Base-by-base conservation (phyloP, 768 basidiomycete genomes). In the Mycena pura region DNA sequence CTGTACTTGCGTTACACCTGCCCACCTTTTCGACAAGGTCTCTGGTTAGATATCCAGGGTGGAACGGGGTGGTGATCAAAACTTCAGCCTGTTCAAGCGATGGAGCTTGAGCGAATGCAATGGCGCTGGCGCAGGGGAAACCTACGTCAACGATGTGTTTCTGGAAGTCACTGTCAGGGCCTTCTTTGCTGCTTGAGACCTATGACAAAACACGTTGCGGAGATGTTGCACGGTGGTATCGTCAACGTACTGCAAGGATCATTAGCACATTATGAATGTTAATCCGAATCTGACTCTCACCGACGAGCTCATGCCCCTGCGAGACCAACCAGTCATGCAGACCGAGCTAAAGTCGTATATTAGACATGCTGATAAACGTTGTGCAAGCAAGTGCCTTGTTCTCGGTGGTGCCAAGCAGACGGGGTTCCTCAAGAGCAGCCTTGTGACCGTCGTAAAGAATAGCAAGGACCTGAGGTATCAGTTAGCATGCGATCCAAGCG, bases 181-280 rank as follows among this genome's bases (percentile, higher is more conserved):
- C 93, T 71, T 95, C 93, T 75, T 95, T 95, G 80, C 84, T 85
- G 75, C 87, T 88, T 22, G 89, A 87, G 47, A 91, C 89, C 89
- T 90, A 65, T 3, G 28, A 27, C 14, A 2, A 27, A 17, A 46
- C 24, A 41, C 39, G 17, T 43, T 47, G 25, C 43, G 53, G 55
- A 19, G 29, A 21, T 34, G 27, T 31, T 10, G 8, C 38, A 52
- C 24, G 28, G 55, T 45, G 21, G 15, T 54, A 31, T 49, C 41
- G 29, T 29, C 39, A 17, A 62, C 60, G 22, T 21, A 56, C 60
- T 63, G 11, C 22, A 44, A 36, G 29, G 39, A 13, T 9, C 25
- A 32, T 44, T 60, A 59, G 34, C 41, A 44, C 17, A 36, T 21
- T 17, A 45, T 41, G 13, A 41, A 58, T 4, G 56, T 48, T 10